Evolutionary conservation across 495 filamentous ascomycete species (phyloP), one percentile per base, ranked within the genome.

Genomic region (Penicillium turbatum): DNA sequence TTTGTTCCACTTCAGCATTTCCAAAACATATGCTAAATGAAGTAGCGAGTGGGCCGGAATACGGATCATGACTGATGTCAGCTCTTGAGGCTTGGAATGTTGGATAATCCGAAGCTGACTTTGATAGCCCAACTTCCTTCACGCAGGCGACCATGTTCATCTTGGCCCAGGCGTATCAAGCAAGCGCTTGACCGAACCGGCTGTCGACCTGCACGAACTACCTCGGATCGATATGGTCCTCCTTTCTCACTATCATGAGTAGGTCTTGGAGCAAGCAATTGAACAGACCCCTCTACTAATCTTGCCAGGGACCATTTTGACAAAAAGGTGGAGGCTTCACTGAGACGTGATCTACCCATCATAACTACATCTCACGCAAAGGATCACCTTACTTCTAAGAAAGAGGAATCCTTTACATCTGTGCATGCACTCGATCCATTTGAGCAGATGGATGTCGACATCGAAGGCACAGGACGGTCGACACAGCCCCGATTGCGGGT

Each of bases 81-180:
- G 53, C 51, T 24, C 29, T 29, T 7, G 29, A 11, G 2, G 21
- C 21, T 24, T 51, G 11, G 6, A 26, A 15, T 8, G 24, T 4
- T 11, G 12, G 9, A 11, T 15, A 21, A 3, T 34, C 19, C 6
- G 5, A 34, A 7, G 36, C 37, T 57, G 12, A 53, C 38, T 7
- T 1, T 24, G 39, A 10, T 40, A 76, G 68, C 76, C 84, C 27
- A 89, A 88, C 66, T 87, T 88, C 67, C 77, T 89, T 0, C 84
- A 87, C 56, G 80, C 79, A 3, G 83, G 84, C 35, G 82, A 86
- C 60, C 82, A 87, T 54, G 82, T 87, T 2, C 83, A 88, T 56
- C 73, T 87, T 9, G 85, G 83, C 0, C 83, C 84, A 0, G 83
- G 82, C 1, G 80, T 87, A 0, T 77, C 77, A 1, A 71, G 73